phyloP scores from a whole-genome alignment of 192 early-diverging fungal species.

The Coemansia sp. region DNA sequence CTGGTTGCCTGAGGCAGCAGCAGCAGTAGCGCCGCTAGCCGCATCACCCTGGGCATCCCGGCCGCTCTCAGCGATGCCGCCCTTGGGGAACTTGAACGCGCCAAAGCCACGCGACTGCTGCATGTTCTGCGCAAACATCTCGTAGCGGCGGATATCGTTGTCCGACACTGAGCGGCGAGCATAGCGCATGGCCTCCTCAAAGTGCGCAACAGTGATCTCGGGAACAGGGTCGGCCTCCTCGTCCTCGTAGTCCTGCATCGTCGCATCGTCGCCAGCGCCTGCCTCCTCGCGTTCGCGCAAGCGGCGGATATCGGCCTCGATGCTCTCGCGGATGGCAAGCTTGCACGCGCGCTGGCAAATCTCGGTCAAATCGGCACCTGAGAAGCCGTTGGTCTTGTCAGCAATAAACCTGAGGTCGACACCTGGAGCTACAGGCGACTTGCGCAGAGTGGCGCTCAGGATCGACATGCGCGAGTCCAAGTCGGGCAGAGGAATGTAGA shows the following conservation, averaged over 20 bases:
- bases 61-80: constrained; percentile 39
- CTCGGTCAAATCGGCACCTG: constrained; percentile 96
- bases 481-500: constrained; percentile 96
- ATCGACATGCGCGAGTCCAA: constrained; percentile 80
- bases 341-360: constrained; percentile 98
- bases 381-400: constrained; percentile 90
- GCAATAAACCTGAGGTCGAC: constrained; percentile 85
- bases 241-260: constrained; percentile 63
- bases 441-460: constrained; percentile 84
- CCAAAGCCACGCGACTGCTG: constrained; percentile 95
- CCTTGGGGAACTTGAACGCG: constrained; percentile 92
- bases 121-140: constrained; percentile 99
- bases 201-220: constrained; percentile 90
- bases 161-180: constrained; percentile 94
- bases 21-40: background rate
- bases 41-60: constrained; percentile 8
- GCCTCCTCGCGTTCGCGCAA: constrained; percentile 72
- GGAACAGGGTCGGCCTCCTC: constrained; percentile 81
- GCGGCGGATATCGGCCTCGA: constrained; percentile 78
- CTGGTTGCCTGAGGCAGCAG: constrained; percentile 19
- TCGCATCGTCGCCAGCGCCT: constrained; percentile 71
- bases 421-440: constrained; percentile 78
- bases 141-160: constrained; percentile 96
- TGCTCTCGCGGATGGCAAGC: constrained; percentile 94
- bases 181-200: constrained; percentile 98